These are phyloP conservation scores for Pseudocercospora ulei DNA, from an alignment of 2,329 filamentous ascomycete genomes.

Conservation along the genomic window DNA sequence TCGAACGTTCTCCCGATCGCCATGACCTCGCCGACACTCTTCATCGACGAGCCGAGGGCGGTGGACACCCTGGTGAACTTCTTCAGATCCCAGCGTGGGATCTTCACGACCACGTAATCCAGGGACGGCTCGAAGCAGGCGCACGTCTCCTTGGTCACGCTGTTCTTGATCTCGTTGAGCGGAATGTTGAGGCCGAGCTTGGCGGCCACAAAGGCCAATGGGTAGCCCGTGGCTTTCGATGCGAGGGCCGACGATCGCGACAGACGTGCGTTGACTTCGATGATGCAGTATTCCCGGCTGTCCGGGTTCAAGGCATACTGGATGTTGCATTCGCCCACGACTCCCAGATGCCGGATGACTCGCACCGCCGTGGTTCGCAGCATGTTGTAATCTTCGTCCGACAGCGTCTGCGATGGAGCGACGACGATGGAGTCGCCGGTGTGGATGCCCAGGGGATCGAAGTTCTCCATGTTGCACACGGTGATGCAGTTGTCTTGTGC, in stretches of 20 bases:
- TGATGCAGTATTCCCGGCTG: constrained; percentile 95
- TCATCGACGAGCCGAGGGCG: constrained; percentile 95
- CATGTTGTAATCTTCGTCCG: constrained; percentile 99
- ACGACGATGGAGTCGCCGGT: constrained; percentile 98
- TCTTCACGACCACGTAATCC: constrained; percentile 97
- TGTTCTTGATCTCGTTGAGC: constrained; percentile 91
- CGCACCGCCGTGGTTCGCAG: constrained; percentile 92
- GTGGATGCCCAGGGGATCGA: constrained; percentile 94
- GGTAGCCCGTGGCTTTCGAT: constrained; percentile 95
- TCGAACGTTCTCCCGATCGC: constrained; percentile 94
- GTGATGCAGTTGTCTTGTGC: constrained; percentile 97
- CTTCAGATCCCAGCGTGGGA: constrained; percentile 96
- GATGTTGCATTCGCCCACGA: constrained; percentile 98
- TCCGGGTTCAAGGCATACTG: constrained; percentile 95
- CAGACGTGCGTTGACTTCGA: constrained; percentile 94
- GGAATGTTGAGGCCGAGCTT: constrained; percentile 93
- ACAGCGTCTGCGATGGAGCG: constrained; percentile 90
- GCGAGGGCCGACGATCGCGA: constrained; percentile 91
- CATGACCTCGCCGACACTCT: constrained; percentile 99
- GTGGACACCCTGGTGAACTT: constrained; percentile 97
- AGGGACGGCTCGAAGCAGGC: constrained; percentile 98
- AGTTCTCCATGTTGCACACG: constrained; percentile 99
- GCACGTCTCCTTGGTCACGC: constrained; percentile 87
- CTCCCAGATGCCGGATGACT: constrained; percentile 90
- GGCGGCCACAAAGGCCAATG: constrained; percentile 88